Evolutionary conservation across 2,329 filamentous ascomycete species (phyloP), one percentile per base, ranked within the genome.

Genomic region (Colletotrichum tabaci): DNA sequence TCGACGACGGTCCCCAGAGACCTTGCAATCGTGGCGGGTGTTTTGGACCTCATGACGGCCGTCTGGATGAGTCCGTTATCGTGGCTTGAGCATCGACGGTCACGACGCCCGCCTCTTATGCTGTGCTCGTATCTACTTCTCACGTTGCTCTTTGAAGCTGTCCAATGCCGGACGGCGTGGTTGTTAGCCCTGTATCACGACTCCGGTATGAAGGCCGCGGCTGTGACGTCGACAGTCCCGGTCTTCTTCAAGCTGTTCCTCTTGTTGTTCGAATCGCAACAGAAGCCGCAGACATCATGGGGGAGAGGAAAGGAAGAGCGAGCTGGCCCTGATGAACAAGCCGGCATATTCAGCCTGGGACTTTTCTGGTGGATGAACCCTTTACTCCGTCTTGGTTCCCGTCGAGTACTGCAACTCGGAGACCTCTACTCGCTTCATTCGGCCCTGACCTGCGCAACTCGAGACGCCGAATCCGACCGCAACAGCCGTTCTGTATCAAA

Each of bases 281-380:
- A 18, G 55, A 52, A 52, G n/a, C 8, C 30, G 55, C 18, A 40
- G 12, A 8, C 30, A 44, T 23, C 23, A 2, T n/a, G n/a, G 23
- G 30, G 9, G n/a, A 21, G 30, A 58, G n/a, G 8, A 16, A 7
- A 40, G 18, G 13, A 15, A 30, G 42, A 44, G 21, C 7, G 13
- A 35, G 3, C 21, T 30, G 70, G 62, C n/a, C 72, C 72, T 2
- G 72, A 74, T 23, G 73, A 74, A 35, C 75, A 67, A 30, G 76
- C 66, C 7, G 50, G 66, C n/a, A 74, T 62, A 18, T 75, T 73
- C 61, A 75, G 76, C 52, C 73, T 70, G 1, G 74, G 76, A n/a
- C 77, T 76, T n/a, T 63, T 74, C 5, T 70, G 68, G 26, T 74
- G 73, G 72, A 35, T 74, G 9, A 72, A 61, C 7, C 65, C 62